Percentiles rank a stretch among this genome's conserved stretches.
phyloP scores from a whole-genome alignment of 208 protist genomes.

The Zelonia costaricensis region DNA sequence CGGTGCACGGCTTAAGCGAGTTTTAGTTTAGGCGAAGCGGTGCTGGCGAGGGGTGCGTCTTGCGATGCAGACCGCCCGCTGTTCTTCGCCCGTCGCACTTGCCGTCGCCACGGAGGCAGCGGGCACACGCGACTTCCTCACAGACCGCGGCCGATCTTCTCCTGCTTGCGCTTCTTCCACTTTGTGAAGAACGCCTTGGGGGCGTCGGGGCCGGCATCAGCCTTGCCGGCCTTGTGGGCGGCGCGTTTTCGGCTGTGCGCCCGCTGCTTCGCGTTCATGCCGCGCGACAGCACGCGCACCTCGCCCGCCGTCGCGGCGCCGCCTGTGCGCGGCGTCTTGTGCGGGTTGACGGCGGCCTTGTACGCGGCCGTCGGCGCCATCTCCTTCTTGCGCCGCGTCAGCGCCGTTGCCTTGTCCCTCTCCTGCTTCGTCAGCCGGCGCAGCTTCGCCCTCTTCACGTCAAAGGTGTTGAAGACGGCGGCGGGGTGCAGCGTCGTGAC shows the following conservation, averaged over 20 bases:
- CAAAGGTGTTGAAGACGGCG: constrained; percentile 77
- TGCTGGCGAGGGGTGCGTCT: no score
- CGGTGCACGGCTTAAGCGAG: no score
- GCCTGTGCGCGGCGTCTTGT: constrained; percentile 72
- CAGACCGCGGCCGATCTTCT: constrained; percentile 69
- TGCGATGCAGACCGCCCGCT: no score
- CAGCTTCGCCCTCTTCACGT: constrained; percentile 68
- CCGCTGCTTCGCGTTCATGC: constrained; percentile 36
- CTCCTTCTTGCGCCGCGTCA: constrained; percentile 56
- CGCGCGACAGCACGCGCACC: constrained; percentile 54
- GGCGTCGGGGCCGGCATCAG: neutral
- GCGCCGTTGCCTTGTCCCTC: constrained; percentile 50
- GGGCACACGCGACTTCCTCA: no score
- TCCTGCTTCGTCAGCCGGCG: constrained; percentile 75
- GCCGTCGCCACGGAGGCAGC: no score
- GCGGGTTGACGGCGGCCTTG: constrained; percentile 71
- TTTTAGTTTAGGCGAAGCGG: no score
- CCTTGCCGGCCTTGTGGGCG: constrained; percentile 28
- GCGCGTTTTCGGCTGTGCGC: constrained; percentile 15
- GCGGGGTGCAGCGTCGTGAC: constrained; percentile 78
- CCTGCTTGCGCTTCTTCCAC: constrained; percentile 63
- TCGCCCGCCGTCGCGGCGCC: constrained; percentile 52
- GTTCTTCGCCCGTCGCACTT: no score
- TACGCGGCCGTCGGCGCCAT: constrained; percentile 78
- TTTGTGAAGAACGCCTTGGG: constrained; percentile 53